Conservation (phyloP, 805 yeast species). For the Pichia kluyveri region DNA sequence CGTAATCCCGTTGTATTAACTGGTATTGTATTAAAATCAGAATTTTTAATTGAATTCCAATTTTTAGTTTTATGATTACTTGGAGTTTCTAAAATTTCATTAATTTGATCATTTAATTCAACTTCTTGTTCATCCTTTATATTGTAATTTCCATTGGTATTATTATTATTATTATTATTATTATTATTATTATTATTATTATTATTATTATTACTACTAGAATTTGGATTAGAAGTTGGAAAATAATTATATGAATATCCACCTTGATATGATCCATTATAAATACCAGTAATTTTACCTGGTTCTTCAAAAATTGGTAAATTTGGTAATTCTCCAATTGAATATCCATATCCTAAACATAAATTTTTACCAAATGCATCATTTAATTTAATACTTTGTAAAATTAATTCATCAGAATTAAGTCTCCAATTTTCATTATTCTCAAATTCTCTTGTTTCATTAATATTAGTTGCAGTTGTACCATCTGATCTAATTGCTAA, state of each 20-base stretch:
- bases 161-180: background rate
- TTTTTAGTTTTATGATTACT: background rate
- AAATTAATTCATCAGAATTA: slow-evolving; percentile 61
- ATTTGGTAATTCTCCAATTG: slow-evolving; percentile 10
- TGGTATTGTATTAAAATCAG: background rate
- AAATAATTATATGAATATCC: slow-evolving; percentile 3
- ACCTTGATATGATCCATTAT: slow-evolving; percentile 10
- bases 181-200: background rate
- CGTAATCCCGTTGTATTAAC: slow-evolving; percentile 1
- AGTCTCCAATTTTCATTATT: slow-evolving; percentile 65
- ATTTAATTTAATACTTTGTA: slow-evolving; percentile 35
- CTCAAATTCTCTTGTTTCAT: slow-evolving; percentile 68
- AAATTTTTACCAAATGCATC: slow-evolving; percentile 24
- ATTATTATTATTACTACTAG: background rate
- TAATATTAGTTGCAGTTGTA: slow-evolving; percentile 54
- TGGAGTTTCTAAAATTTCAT: background rate
- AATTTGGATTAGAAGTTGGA: background rate
- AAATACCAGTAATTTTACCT: slow-evolving; percentile 7
- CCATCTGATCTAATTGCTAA: slow-evolving; percentile 63
- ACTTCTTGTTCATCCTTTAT: too few relatives aligned
- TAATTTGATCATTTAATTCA: background rate
- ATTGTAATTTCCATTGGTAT: too few relatives aligned
- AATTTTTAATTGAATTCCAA: background rate
- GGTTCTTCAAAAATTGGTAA: slow-evolving; percentile 8
- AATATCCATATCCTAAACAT: slow-evolving; percentile 18